Base-by-base conservation (phyloP, 345 rosid genomes). In the Gossypium arboreum region DNA sequence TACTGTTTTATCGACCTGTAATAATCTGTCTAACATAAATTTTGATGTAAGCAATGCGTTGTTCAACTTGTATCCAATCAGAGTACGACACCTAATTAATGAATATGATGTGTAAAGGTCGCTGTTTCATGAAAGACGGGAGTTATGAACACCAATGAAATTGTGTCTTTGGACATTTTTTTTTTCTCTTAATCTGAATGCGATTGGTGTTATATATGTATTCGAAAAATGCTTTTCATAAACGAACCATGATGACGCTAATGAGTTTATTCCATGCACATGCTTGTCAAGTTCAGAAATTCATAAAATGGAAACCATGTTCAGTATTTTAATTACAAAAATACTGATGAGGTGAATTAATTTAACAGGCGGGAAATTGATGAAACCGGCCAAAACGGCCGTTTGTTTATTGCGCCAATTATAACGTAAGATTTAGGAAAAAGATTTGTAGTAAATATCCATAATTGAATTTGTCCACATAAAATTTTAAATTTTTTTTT, bases 1-100 rank as follows among this genome's bases (percentile, higher is more conserved):
- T 4, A 22, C n/a, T 5, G 45, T 62, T 61, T 34, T 63, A 63
- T 34, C 9, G 24, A 17, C 24, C 41, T 16, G 3, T 15, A 22
- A 22, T 22, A 16, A 39, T 29, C 22, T 62, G 29, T 16, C 12
- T 16, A 0, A 18, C 3, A 15, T 16, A 41, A 9, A 39, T 63
- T 56, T 34, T 12, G 47, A 62, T 8, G 18, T 64, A 4, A 4
- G 69, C 27, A 41, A n/a, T 12, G 41, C 41, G 27, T 18, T 45
- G 34, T 22, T 67, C 55, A 67, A 67, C n/a, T 67, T 67, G 55
- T 11, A 45, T 12, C 71, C 71, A 45, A 67, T 67, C 18, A 67
- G 12, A 22, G 34, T 12, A 47, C 22, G 71, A 67, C 71, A 67
- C 55, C 55, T 44, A 7, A 22, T 22, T 44, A 7, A 22, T 22